phyloP scores from a whole-genome alignment of 2,329 filamentous ascomycete genomes.

The Cladophialophora yegresii region DNA sequence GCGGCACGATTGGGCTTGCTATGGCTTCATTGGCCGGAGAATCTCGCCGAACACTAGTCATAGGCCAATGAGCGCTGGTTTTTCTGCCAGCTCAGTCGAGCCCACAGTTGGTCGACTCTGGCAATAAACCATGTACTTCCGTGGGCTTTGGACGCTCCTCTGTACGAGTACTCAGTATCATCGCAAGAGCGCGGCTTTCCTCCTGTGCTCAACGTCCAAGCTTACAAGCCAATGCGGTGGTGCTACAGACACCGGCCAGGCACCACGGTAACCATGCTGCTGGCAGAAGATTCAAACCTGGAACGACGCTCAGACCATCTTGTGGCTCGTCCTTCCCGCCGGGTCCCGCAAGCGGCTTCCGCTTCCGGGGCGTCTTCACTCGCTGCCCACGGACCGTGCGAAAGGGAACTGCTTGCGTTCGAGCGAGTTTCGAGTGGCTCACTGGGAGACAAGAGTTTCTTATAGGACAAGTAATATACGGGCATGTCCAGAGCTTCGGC shows the following conservation, averaged over 20 bases:
- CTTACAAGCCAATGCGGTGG: neutral
- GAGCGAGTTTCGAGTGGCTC: neutral
- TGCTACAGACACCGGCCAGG: neutral
- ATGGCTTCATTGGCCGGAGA: neutral
- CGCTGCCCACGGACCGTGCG: neutral
- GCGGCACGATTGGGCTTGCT: neutral
- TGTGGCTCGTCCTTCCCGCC: conserved; percentile 6
- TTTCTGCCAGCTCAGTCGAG: conserved; percentile 3
- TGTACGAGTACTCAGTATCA: too few species aligned
- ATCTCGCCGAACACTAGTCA: neutral
- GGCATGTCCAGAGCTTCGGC: conserved; percentile 2
- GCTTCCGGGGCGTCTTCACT: conserved; percentile 9
- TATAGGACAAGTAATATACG: conserved; percentile 5
- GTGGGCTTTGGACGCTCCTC: neutral
- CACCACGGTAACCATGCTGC: neutral
- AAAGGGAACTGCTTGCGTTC: neutral
- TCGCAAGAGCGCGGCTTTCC: neutral
- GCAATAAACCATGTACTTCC: neutral
- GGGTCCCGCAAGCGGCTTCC: conserved; percentile 19
- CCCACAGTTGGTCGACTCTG: neutral
- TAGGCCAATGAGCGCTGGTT: conserved; percentile 1
- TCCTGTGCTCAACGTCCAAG: neutral
- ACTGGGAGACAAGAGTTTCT: neutral
- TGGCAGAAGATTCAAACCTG: neutral
- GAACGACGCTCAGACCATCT: conserved; percentile 9